Evolutionary conservation across 257 asterid species (phyloP).

Genomic region (Echites panduratus): DNA sequence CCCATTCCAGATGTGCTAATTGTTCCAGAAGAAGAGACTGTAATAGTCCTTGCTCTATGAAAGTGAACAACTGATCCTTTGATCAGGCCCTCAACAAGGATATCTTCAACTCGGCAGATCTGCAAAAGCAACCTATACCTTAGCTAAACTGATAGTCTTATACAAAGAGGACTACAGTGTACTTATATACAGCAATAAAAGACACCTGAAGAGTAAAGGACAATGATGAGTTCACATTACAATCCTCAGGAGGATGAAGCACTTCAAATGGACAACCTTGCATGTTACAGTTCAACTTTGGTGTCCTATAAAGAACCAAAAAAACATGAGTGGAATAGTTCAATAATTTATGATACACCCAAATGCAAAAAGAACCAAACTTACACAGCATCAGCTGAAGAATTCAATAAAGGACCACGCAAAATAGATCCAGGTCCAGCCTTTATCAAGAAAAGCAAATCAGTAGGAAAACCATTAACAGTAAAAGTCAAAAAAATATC

Average conservation of each 20-base stretch:
- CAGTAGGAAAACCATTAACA: conserved; percentile 7
- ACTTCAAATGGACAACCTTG: conserved; percentile 81
- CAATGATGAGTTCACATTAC: conserved; percentile 96
- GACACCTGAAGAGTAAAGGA: conserved; percentile 94
- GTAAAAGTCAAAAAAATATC: background rate
- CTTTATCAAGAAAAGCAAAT: conserved; percentile 40
- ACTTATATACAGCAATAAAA: background rate
- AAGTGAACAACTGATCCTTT: conserved; percentile 99
- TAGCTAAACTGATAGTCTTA: background rate
- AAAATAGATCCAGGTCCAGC: conserved; percentile 89
- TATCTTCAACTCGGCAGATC: conserved; percentile 99
- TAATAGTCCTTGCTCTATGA: conserved; percentile 85
- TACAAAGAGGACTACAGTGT: background rate
- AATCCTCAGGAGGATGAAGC: conserved; percentile 97
- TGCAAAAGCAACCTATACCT: conserved; percentile 21
- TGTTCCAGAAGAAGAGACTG: conserved; percentile 63
- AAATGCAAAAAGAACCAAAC: conserved; percentile 29
- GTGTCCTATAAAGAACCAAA: conserved; percentile 49
- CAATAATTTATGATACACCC: background rate
- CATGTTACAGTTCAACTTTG: conserved; percentile 66
- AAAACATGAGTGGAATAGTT: background rate
- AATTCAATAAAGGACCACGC: conserved; percentile 83
- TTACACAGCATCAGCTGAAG: conserved; percentile 78
- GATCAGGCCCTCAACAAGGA: conserved; percentile 83
- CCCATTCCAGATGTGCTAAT: conserved; percentile 98